These are phyloP conservation scores for Byssoonygena ceratinophila DNA, from an alignment of 2,329 filamentous ascomycete genomes.

Conservation along the genomic window DNA sequence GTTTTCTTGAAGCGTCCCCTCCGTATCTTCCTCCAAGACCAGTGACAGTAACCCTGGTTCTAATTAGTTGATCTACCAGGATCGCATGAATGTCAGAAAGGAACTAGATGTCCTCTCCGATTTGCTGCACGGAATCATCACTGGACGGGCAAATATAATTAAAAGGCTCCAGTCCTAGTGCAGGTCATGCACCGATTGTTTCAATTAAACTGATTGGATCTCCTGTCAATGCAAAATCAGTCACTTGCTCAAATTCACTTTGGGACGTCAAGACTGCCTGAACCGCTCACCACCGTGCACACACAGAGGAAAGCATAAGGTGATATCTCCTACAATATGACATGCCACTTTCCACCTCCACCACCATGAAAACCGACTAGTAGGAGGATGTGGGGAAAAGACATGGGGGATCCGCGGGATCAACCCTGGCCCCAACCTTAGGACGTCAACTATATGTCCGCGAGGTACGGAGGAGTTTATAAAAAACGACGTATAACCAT, in stretches of 20 bases:
- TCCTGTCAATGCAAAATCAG: not conserved
- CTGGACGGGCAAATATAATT: too few relatives aligned
- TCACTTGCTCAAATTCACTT: not conserved
- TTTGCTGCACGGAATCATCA: not conserved
- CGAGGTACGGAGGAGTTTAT: not conserved
- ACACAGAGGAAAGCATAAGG: not conserved
- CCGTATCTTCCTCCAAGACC: not conserved
- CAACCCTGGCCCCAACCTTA: conserved; percentile 7
- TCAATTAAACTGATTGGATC: not conserved
- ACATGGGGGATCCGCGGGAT: conserved; percentile 10
- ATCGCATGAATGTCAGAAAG: not conserved
- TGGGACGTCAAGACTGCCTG: not conserved
- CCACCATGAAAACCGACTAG: not conserved
- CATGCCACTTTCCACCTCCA: not conserved
- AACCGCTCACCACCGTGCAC: not conserved
- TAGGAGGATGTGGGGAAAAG: not conserved
- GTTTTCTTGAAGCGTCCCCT: not conserved
- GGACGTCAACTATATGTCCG: not conserved
- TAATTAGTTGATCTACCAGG: not conserved
- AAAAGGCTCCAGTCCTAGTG: not conserved
- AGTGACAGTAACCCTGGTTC: not conserved
- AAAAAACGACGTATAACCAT: not conserved
- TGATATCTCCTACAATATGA: not conserved
- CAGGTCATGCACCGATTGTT: not conserved
- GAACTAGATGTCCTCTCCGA: not conserved